These are phyloP conservation scores for Sugiyamaella marilandica DNA, from an alignment of 805 yeast genomes.

Conservation along the genomic window DNA sequence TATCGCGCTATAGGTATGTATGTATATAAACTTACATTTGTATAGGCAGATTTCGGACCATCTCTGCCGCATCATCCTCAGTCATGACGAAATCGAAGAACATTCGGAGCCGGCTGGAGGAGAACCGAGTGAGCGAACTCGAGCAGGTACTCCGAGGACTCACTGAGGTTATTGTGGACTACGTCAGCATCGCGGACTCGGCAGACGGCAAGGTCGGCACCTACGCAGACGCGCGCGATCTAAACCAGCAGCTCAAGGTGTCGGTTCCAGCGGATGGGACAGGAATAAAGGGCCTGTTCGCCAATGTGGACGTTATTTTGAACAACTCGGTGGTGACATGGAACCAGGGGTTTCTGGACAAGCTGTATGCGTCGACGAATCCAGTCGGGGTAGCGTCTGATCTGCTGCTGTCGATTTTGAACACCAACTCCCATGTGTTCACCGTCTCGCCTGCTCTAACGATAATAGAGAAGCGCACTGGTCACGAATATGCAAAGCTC, in stretches of 20 bases:
- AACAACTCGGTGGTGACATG: conserved; percentile 74
- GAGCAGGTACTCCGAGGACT: conserved; percentile 50
- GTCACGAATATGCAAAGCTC: conserved; percentile 59
- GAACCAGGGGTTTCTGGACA: conserved; percentile 83
- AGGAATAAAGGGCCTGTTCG: conserved; percentile 42
- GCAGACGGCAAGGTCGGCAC: conserved; percentile 46
- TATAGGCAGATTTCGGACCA: neutral
- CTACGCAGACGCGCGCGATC: conserved; percentile 41
- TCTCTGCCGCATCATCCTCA: conserved; percentile 2
- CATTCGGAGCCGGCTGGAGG: conserved; percentile 36
- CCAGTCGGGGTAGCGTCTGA: conserved; percentile 79
- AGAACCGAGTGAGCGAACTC: conserved; percentile 51
- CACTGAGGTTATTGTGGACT: conserved; percentile 47
- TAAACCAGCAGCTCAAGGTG: conserved; percentile 37
- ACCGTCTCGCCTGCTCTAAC: conserved; percentile 81
- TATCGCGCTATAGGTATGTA: too few species aligned
- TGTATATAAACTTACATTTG: neutral
- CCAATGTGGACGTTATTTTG: conserved; percentile 51
- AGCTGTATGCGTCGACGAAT: conserved; percentile 78
- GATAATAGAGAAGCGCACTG: conserved; percentile 64
- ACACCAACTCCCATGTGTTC: conserved; percentile 80
- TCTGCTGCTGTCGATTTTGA: conserved; percentile 58
- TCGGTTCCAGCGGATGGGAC: conserved; percentile 38
- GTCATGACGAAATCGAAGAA: conserved; percentile 14
- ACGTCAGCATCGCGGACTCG: conserved; percentile 47